Evolutionary conservation across 75 land plant species (phyloP).

Genomic region (Pseudotsuga menziesii): DNA sequence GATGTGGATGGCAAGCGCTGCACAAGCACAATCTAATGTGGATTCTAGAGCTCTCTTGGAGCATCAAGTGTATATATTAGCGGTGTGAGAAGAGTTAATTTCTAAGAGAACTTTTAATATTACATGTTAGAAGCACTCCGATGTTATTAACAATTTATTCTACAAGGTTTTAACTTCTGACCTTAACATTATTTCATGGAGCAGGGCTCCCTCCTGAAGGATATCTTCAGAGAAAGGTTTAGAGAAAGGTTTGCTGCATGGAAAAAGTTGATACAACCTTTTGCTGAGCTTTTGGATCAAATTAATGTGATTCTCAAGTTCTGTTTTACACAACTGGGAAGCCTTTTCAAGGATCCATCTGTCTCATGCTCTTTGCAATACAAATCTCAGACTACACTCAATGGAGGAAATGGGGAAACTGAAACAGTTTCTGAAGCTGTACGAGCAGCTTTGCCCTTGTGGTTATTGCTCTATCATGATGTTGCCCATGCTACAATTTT

Average conservation of each 20-base stretch:
- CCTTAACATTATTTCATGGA: neutral
- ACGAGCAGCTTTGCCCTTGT: slow-evolving; percentile 4
- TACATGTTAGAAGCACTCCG: neutral
- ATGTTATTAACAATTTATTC: neutral
- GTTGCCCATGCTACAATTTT: slow-evolving; percentile 9
- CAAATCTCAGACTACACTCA: neutral
- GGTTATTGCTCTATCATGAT: slow-evolving; percentile 9
- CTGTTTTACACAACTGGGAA: slow-evolving; percentile 4
- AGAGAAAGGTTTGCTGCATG: neutral
- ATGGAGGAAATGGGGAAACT: neutral
- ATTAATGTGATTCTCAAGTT: slow-evolving; percentile 11
- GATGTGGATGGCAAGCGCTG: slow-evolving; percentile 5
- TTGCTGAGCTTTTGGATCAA: slow-evolving; percentile 2
- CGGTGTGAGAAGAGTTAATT: neutral
- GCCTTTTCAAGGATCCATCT: neutral
- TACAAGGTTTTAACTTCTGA: neutral
- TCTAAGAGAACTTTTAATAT: neutral
- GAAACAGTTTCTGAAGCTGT: neutral
- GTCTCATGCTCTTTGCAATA: slow-evolving; percentile 2
- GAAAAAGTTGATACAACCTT: slow-evolving; percentile 9
- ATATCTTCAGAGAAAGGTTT: slow-evolving; percentile 6
- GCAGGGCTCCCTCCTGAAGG: slow-evolving; percentile 7
- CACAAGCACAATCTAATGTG: slow-evolving; percentile 6
- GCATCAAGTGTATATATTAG: slow-evolving; percentile 9
- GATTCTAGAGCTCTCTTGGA: slow-evolving; percentile 8